A percentile compares a stretch with the other conserved stretches of the same genome.
Evolutionary conservation across 2,329 filamentous ascomycete genomes (phyloP).

Genomic region (Monosporascus sp.): DNA sequence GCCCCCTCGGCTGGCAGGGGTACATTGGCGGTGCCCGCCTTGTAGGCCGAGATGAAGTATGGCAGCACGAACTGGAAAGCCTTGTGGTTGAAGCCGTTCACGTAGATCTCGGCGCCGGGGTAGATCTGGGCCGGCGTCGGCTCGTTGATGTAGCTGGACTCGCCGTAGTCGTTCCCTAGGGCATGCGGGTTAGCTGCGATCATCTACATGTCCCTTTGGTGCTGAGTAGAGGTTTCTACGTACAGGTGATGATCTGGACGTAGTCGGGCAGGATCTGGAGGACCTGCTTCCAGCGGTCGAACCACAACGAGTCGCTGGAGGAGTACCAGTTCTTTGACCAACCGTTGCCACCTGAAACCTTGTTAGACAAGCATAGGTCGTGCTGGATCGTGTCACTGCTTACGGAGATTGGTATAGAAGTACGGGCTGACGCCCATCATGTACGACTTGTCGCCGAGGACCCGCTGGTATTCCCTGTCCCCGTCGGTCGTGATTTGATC

Average conservation of each 20-base stretch:
- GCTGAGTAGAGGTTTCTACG: conserved; percentile 3
- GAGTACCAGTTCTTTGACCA: conserved; percentile 45
- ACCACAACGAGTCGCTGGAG: conserved; percentile 48
- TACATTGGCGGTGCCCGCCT: conserved; percentile 32
- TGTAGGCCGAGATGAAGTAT: conserved; percentile 45
- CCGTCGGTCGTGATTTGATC: conserved; percentile 31
- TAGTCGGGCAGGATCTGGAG: conserved; percentile 44
- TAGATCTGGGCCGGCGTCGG: conserved; percentile 38
- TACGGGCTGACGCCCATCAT: conserved; percentile 42
- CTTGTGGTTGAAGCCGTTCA: conserved; percentile 40
- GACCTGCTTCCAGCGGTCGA: conserved; percentile 49
- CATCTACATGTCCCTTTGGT: neutral
- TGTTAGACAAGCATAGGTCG: neutral
- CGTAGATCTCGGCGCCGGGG: conserved; percentile 41
- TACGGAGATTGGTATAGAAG: conserved; percentile 31
- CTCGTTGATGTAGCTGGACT: conserved; percentile 51
- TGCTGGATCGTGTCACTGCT: neutral
- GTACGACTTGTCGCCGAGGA: conserved; percentile 37
- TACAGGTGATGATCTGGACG: conserved; percentile 51
- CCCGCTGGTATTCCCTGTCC: conserved; percentile 33
- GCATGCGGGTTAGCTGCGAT: neutral
- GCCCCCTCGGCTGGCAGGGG: conserved; percentile 19
- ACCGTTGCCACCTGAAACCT: neutral
- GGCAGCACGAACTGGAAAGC: conserved; percentile 43
- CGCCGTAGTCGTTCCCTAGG: conserved; percentile 52